Conservation (phyloP, 345 rosid species). For the Limnanthes douglasii region DNA sequence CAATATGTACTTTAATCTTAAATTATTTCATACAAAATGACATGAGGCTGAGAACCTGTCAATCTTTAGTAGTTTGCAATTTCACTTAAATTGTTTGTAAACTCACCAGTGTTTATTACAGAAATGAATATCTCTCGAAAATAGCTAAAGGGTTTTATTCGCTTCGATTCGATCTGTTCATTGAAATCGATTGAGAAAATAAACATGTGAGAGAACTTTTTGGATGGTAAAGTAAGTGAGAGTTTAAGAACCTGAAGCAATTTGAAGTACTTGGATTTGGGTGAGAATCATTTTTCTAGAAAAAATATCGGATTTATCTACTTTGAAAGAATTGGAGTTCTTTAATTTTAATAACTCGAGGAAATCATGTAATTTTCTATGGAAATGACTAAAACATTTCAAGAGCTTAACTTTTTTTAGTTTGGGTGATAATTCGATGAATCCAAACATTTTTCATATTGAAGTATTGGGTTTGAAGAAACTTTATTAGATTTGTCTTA, state of each 20-base stretch:
- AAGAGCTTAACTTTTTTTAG: constrained; percentile 42
- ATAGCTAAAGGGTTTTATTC: constrained; percentile 31
- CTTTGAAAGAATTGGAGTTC: constrained; percentile 19
- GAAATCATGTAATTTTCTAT: constrained; percentile 49
- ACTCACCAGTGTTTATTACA: constrained; percentile 18
- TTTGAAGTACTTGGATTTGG: constrained; percentile 43
- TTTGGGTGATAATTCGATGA: constrained; percentile 60
- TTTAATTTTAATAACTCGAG: constrained; percentile 50
- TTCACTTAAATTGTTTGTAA: constrained; percentile 46
- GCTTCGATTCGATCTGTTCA: constrained; percentile 38
- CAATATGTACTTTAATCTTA: too few relatives aligned
- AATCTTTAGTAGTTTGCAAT: too few relatives aligned
- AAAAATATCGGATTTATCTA: constrained; percentile 40
- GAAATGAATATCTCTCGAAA: constrained; percentile 40
- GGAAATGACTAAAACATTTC: constrained; percentile 44
- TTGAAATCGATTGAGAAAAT: constrained; percentile 34
- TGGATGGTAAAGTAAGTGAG: constrained; percentile 22
- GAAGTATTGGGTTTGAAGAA: constrained; percentile 37
- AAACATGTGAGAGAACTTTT: constrained; percentile 28
- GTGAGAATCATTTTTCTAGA: constrained; percentile 45
- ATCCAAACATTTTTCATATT: constrained; percentile 28
- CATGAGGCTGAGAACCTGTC: too few relatives aligned
- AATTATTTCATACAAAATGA: too few relatives aligned
- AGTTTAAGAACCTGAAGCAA: constrained; percentile 30
- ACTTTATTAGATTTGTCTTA: constrained; percentile 49